phyloP scores from a whole-genome alignment of 768 basidiomycete species.

The Tylopilus rubrobrunneus region DNA sequence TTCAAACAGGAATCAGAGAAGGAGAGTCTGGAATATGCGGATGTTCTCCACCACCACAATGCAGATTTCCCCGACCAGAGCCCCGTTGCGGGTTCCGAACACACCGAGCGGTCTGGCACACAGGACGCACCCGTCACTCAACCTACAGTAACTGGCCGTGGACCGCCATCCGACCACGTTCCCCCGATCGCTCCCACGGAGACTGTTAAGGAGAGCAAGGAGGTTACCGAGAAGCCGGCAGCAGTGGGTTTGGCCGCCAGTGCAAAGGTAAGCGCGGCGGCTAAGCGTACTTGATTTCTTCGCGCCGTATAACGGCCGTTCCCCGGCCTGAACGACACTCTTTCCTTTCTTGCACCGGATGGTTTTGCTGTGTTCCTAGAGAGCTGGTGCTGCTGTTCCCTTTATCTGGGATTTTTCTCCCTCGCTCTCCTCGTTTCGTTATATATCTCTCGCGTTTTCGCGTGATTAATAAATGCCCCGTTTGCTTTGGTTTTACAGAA shows the following conservation, averaged over 20 bases:
- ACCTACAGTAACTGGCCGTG: background rate
- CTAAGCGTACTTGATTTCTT: constrained; percentile 14
- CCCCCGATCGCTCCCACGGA: constrained; percentile 4
- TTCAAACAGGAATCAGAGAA: constrained; percentile 83
- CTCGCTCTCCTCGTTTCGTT: background rate
- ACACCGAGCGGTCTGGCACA: background rate
- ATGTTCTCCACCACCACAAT: constrained; percentile 51
- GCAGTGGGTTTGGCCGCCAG: constrained; percentile 28
- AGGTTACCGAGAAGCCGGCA: constrained; percentile 25
- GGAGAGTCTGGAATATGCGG: constrained; percentile 34
- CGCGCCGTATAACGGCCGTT: background rate
- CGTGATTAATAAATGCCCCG: constrained; percentile 22
- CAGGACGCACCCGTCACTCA: constrained; percentile 1
- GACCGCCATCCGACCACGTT: background rate
- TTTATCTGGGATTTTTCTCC: background rate
- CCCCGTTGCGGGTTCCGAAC: background rate
- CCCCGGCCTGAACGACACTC: background rate
- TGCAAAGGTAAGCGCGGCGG: constrained; percentile 28
- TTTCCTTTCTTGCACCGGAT: background rate
- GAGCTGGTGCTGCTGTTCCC: background rate
- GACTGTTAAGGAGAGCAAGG: constrained; percentile 18
- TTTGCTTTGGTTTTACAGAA: constrained; percentile 21
- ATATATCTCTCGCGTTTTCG: constrained; percentile 4
- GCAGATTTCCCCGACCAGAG: constrained; percentile 4
- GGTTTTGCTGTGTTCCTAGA: constrained; percentile 2